Percentiles rank a stretch among this genome's conserved stretches.
Evolutionary conservation across 192 early-diverging fungal species (phyloP).

Genomic region (Linnemannia zychae): DNA sequence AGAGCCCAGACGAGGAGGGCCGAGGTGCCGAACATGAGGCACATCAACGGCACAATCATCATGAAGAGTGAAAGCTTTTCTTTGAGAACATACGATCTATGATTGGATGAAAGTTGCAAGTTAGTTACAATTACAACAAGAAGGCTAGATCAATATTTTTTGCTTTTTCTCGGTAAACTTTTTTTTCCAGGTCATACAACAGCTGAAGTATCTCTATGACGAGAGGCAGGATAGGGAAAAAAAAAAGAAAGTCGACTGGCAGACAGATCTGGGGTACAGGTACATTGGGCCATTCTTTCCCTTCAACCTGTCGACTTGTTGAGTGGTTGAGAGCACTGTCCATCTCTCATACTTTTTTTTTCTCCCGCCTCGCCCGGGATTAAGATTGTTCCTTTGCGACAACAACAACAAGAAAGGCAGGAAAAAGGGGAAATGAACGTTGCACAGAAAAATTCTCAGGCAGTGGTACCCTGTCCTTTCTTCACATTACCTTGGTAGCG

Average conservation of each 20-base stretch:
- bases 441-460: constrained; percentile 7
- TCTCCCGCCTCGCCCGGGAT: constrained; percentile 12
- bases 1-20: constrained; percentile 76
- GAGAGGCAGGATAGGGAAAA: neutral
- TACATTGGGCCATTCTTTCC: neutral
- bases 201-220: neutral
- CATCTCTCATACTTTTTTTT: neutral
- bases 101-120: constrained; percentile 7
- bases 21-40: constrained; percentile 82
- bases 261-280: neutral
- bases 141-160: neutral
- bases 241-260: neutral
- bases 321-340: neutral
- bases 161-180: constrained; percentile 26
- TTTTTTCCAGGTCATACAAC: neutral
- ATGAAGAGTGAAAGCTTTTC: constrained; percentile 76
- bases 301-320: neutral
- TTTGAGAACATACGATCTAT: constrained; percentile 69
- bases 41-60: constrained; percentile 86
- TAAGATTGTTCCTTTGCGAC: constrained; percentile 26
- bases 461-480: no score
- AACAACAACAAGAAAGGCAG: neutral
- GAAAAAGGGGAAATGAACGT: neutral
- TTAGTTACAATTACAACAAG: neutral
- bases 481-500: constrained; percentile 75